Conservation (phyloP, 306 rosid species). For the Pueraria montana region DNA sequence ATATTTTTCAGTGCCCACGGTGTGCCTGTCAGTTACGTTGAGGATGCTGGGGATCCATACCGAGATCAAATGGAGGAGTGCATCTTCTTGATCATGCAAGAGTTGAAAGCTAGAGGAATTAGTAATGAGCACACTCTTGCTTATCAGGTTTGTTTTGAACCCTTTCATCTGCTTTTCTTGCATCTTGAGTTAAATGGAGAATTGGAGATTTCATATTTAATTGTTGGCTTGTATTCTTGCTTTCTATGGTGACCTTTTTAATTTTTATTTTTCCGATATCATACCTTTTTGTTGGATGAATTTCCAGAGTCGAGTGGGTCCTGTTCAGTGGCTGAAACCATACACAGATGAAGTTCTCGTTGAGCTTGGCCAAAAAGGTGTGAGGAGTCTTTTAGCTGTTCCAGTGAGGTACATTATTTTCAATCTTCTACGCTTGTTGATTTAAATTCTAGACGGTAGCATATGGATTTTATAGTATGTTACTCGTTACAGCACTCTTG, state of each 20-base stretch:
- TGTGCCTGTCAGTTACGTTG: conserved; percentile 94
- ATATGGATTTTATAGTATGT: not conserved
- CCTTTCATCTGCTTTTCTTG: conserved; percentile 17
- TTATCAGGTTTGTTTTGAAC: conserved; percentile 76
- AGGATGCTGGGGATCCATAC: conserved; percentile 97
- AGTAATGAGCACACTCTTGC: conserved; percentile 92
- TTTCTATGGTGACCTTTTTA: conserved; percentile 35
- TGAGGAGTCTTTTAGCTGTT: conserved; percentile 93
- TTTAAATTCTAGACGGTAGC: conserved; percentile 1
- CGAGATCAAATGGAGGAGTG: conserved; percentile 98
- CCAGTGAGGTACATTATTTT: conserved; percentile 80
- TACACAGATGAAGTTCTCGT: conserved; percentile 97
- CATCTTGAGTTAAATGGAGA: conserved; percentile 16
- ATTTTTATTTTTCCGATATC: conserved; percentile 1
- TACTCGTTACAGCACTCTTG: not conserved
- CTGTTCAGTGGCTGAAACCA: conserved; percentile 98
- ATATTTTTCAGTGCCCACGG: conserved; percentile 99
- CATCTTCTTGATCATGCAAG: conserved; percentile 90
- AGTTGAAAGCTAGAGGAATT: conserved; percentile 90
- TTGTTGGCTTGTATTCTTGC: not conserved
- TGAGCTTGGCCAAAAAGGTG: conserved; percentile 96
- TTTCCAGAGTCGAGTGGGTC: conserved; percentile 98
- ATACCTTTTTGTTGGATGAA: conserved; percentile 47
- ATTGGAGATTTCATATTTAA: conserved; percentile 19
- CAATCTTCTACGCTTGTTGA: conserved; percentile 8